Conservation (phyloP, 2,329 filamentous ascomycete genomes). For the Alternaria rosae region DNA sequence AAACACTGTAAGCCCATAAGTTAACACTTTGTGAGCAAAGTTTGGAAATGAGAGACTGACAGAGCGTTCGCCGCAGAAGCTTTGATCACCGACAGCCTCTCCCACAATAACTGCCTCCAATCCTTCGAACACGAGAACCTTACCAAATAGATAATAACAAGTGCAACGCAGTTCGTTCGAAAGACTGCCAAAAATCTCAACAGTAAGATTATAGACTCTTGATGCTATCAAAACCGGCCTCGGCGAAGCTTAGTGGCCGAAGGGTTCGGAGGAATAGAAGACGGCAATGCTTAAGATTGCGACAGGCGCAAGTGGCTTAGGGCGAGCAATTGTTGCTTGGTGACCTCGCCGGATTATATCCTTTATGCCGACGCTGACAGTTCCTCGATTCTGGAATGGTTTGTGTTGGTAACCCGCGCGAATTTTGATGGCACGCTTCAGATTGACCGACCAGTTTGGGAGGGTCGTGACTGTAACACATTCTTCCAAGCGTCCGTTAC, state of each 20-base stretch:
- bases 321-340: neutral
- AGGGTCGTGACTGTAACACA: no score
- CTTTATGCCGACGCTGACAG: neutral
- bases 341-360: neutral
- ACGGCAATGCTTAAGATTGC: neutral
- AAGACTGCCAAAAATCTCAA: neutral
- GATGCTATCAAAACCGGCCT: neutral
- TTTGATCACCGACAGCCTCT: neutral
- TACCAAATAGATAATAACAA: neutral
- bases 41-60: neutral
- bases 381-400: neutral
- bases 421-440: neutral
- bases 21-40: neutral
- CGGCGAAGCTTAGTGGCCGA: neutral
- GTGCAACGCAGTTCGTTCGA: neutral
- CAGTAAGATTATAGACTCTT: neutral
- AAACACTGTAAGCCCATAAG: neutral
- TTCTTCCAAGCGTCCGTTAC: no score
- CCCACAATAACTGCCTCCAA: neutral
- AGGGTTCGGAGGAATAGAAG: neutral
- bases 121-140: neutral
- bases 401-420: neutral
- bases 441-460: neutral
- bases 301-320: neutral
- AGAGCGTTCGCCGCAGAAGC: neutral